Conservation (phyloP, 108 stramenopile species). For the Mediolabrus comicus region DNA sequence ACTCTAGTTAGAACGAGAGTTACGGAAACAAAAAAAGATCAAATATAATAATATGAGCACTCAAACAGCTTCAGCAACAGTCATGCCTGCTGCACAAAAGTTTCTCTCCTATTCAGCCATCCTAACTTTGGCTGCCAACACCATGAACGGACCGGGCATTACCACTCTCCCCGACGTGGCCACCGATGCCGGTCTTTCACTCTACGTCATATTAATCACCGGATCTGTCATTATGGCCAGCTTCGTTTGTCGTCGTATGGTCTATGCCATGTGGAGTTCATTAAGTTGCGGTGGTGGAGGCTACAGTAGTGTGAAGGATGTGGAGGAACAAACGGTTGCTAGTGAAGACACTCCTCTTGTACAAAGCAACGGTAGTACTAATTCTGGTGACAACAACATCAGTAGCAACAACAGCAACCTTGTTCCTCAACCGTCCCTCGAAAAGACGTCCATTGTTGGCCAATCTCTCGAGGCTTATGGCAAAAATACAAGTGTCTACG, state of each 20-base stretch:
- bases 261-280: slow-evolving; percentile 32
- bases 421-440: slow-evolving; percentile 8
- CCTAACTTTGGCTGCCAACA: slow-evolving; percentile 31
- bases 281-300: no score
- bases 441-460: slow-evolving; percentile 29
- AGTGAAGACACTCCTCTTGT: no score
- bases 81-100: background rate
- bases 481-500: slow-evolving; percentile 4
- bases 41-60: no score
- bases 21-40: no score
- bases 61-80: no score
- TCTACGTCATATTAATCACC: slow-evolving; percentile 17
- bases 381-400: no score
- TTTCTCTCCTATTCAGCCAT: slow-evolving; percentile 33
- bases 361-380: no score
- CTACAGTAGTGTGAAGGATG: no score
- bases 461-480: slow-evolving; percentile 26
- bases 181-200: slow-evolving; percentile 14
- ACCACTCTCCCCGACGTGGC: slow-evolving; percentile 35
- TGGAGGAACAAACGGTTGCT: no score
- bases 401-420: background rate
- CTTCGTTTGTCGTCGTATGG: slow-evolving; percentile 30
- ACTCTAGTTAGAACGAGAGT: no score
- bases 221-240: slow-evolving; percentile 20
- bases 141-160: slow-evolving; percentile 38